Evolutionary conservation across 2,329 filamentous ascomycete species (phyloP), one percentile per base, ranked within the genome.

Genomic region (Gnomoniopsis sp.): DNA sequence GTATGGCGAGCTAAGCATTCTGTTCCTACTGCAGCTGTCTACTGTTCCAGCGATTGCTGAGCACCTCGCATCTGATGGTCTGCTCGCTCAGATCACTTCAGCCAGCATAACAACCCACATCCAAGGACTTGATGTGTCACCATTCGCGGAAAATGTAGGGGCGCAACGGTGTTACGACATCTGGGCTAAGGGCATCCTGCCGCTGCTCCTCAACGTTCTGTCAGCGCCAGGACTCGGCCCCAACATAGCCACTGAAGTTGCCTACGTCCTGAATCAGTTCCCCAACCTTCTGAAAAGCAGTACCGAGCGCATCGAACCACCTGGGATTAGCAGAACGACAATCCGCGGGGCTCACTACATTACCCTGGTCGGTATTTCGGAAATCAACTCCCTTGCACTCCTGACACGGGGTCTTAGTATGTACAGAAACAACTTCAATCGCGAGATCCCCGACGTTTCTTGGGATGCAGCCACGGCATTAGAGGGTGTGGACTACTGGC

Each of bases 1-100:
- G 33, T 98, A 97, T 71, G 95, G 93, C 63, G 93, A 97, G 70
- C 83, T 97, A n/a, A 90, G 90, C 67, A 82, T 96, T 44, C 81
- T 93, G 26, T 96, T 98, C 73, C 81, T 99, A 15, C 85, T 96
- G 22, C 90, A 96, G 65, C 82, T 99, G 14, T 96, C 93, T 1
- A 88, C 85, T 15, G 81, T 98, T 15, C 89, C 90, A 0, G 75
- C 85, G 19, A 81, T 98, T 53, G 93, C 95, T 2, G 93, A 98
- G 71, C 89, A 95, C 63, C 86, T 99, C 66, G 95, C 93, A 0
- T 88, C 91, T 44, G 91, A 96, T 66, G 92, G 90, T 34, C 79
- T 96, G 15, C 82, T 99, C 6, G 85, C 87, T 65, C 89, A 91
- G 61, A 78, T 98, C 53, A 85, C 89, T 21, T 88, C 88, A 1